Percentiles rank a stretch among this genome's conserved stretches.
Evolutionary conservation across 2,329 filamentous ascomycete species (phyloP).

Genomic region (Xylaria sp.): DNA sequence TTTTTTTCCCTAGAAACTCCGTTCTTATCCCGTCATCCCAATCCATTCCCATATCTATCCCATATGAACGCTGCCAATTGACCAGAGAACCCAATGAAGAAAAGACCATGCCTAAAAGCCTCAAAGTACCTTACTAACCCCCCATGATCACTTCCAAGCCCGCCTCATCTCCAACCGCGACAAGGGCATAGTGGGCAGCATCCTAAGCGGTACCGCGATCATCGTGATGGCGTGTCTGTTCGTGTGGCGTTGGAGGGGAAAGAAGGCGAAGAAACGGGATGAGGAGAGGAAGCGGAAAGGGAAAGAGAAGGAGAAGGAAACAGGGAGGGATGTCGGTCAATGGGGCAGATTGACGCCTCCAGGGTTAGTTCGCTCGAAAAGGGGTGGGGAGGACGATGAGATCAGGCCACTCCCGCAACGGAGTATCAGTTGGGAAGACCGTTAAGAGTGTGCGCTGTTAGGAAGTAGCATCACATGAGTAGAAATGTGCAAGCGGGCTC

Average conservation of each 20-base stretch:
- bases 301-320: not conserved
- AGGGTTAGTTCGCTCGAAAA: not conserved
- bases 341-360: not conserved
- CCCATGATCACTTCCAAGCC: not conserved
- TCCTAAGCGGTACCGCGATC: conserved; percentile 1
- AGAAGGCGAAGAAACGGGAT: not conserved
- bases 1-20: too few relatives aligned
- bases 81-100: not conserved
- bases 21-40: too few relatives aligned
- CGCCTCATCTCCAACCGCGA: conserved; percentile 20
- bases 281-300: not conserved
- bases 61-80: not conserved
- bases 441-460: not conserved
- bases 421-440: not conserved
- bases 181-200: not conserved
- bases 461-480: not conserved
- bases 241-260: not conserved
- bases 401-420: not conserved
- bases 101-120: too few relatives aligned
- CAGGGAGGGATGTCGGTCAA: not conserved
- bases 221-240: not conserved
- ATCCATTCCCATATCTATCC: too few relatives aligned
- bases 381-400: not conserved
- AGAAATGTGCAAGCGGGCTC: not conserved
- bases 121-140: not conserved